Evolutionary conservation across 257 asterid species (phyloP).

Genomic region (Capsicum chinense): DNA sequence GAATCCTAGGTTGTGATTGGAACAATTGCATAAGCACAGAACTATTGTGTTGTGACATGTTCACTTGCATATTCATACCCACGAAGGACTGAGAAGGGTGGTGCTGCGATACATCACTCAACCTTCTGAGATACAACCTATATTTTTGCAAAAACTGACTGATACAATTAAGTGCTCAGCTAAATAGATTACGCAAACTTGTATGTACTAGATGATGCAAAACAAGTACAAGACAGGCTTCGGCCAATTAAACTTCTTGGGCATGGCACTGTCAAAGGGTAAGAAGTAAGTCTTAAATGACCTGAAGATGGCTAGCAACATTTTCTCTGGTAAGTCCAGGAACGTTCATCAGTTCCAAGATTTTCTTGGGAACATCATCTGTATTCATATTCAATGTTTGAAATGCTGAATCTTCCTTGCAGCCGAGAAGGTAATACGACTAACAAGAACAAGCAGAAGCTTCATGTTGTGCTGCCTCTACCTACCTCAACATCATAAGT

Average conservation of each 20-base stretch:
- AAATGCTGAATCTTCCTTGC: not conserved
- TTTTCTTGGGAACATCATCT: constrained; percentile 97
- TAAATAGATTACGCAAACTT: not conserved
- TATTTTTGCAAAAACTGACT: constrained; percentile 63
- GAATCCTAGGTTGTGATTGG: constrained; percentile 57
- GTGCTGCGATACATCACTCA: constrained; percentile 74
- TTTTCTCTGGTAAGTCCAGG: constrained; percentile 95
- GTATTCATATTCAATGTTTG: constrained; percentile 38
- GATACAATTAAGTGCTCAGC: not conserved
- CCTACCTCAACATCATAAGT: too few relatives aligned
- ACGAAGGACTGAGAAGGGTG: constrained; percentile 65
- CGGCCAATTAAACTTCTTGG: not conserved
- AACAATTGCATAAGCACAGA: constrained; percentile 50
- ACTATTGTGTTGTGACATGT: constrained; percentile 46
- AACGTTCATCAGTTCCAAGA: constrained; percentile 91
- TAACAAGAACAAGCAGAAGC: too few relatives aligned
- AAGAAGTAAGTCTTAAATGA: constrained; percentile 30
- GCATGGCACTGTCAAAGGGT: not conserved
- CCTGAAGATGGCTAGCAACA: constrained; percentile 99
- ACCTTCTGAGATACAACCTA: constrained; percentile 84
- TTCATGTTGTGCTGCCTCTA: too few relatives aligned
- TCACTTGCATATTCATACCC: constrained; percentile 53
- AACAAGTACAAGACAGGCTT: not conserved
- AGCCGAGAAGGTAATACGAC: too few relatives aligned
- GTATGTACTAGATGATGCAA: not conserved